Evolutionary conservation across 2,329 filamentous ascomycete species (phyloP), one percentile per base, ranked within the genome.

Genomic region (Chaetomium olivaceum): DNA sequence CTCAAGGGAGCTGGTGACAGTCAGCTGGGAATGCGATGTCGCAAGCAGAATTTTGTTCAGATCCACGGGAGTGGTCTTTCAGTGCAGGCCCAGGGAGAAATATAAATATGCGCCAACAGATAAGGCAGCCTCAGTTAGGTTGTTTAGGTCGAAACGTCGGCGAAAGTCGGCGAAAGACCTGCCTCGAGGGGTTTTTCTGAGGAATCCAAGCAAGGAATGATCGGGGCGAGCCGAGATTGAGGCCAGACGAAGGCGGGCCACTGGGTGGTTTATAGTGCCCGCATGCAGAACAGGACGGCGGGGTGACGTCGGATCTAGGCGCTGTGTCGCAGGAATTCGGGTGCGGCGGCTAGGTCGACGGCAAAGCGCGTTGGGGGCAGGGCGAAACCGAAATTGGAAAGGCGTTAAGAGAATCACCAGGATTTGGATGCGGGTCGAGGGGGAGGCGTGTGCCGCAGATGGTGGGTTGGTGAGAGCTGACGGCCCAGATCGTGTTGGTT

Each of bases 391-490:
- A 56, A 64, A 64, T 29, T 39, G 66, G 58, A 55, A 66, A 67
- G 60, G 51, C 29, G 31, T 62, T 33, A 21, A 43, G 56, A 63
- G 57, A 70, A 65, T 61, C 54, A 39, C 54, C 36, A 66, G 58
- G 57, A 67, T 63, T 48, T 16, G 43, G 36, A 46, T 16, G 51
- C 50, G 57, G 55, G 33, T 55, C 54, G 39, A 23, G 64, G 67
- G 63, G 67, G 64, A 68, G 63, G 67, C 64, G 66, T 67, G 59
- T 68, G 68, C 61, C 65, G 68, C 68, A 64, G 64, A 64, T 55
- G 67, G 59, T 27, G 27, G 51, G 54, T 58, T 59, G 67, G 68
- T 63, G 66, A 62, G 57, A 65, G 68, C 66, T 64, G 63, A 60
- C 57, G 60, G 57, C 51, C 31, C 12, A 33, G 31, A 25, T 48